Conservation (phyloP, 495 filamentous ascomycete genomes). For the Podospora fimiseda region DNA sequence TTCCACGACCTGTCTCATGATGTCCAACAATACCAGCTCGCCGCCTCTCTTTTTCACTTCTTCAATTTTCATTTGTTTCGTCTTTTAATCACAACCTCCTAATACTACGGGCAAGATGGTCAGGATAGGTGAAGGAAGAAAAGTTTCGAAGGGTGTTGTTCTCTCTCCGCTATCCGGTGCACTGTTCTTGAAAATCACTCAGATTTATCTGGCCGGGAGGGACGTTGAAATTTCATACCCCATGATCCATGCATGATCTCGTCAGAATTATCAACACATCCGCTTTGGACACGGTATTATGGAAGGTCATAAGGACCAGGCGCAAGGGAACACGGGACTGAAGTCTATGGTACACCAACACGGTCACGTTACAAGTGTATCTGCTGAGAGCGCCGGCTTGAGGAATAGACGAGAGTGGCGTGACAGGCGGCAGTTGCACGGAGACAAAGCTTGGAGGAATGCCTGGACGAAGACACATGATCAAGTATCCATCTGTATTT, state of each 20-base stretch:
- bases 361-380: background rate
- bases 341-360: background rate
- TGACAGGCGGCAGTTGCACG: background rate
- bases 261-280: conserved; percentile 13
- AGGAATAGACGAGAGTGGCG: background rate
- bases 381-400: background rate
- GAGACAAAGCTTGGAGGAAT: background rate
- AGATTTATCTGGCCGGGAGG: conserved; percentile 1
- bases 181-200: conserved; percentile 31
- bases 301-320: conserved; percentile 1
- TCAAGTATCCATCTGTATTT: conserved; percentile 5
- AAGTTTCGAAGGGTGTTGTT: conserved; percentile 10
- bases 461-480: conserved; percentile 1
- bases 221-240: conserved; percentile 10
- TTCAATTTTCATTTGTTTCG: conserved; percentile 33
- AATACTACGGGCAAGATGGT: conserved; percentile 34
- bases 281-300: conserved; percentile 9
- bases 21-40: conserved; percentile 45
- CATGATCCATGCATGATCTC: conserved; percentile 10
- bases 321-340: background rate
- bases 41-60: conserved; percentile 33
- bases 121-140: conserved; percentile 20
- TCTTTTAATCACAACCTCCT: conserved; percentile 45
- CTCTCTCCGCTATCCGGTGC: conserved; percentile 10
- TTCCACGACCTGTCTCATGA: conserved; percentile 46